These are phyloP conservation scores for Tieghemiomyces parasiticus DNA, from an alignment of 192 early-diverging fungal genomes.

Conservation along the genomic window DNA sequence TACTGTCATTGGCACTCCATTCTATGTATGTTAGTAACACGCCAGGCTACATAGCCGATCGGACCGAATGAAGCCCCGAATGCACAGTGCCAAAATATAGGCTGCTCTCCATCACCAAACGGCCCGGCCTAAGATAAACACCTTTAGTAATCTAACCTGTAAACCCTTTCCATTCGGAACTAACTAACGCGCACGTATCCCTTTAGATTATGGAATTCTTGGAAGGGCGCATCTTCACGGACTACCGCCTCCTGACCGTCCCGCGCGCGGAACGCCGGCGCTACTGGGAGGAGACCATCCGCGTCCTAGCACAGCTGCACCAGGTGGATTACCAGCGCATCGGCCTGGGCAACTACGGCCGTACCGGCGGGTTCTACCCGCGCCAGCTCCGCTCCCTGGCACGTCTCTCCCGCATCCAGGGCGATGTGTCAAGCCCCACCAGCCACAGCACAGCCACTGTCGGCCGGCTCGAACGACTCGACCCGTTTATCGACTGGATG, in stretches of 20 bases:
- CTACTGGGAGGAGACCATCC: slow-evolving; percentile 56
- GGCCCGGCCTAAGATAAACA: too few species aligned
- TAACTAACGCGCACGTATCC: too few species aligned
- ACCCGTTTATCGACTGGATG: slow-evolving; percentile 65
- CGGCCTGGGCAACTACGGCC: slow-evolving; percentile 59
- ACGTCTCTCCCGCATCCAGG: slow-evolving; percentile 54
- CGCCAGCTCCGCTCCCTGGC: slow-evolving; percentile 63
- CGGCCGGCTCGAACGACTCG: slow-evolving; percentile 47
- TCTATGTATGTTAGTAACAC: slow-evolving; percentile 75
- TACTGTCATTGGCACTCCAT: slow-evolving; percentile 77
- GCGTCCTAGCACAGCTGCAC: slow-evolving; percentile 69
- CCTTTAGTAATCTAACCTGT: too few species aligned
- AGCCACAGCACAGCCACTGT: slow-evolving; percentile 31
- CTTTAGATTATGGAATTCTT: slow-evolving; percentile 90
- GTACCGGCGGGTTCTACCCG: slow-evolving; percentile 55
- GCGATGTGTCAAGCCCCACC: slow-evolving; percentile 35
- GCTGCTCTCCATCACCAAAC: too few species aligned
- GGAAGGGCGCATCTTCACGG: slow-evolving; percentile 73
- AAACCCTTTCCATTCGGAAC: too few species aligned
- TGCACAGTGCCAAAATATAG: too few species aligned
- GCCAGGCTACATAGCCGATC: too few species aligned
- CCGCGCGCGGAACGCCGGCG: slow-evolving; percentile 30
- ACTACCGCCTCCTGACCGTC: slow-evolving; percentile 38
- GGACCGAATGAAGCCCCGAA: too few species aligned
- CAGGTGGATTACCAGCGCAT: slow-evolving; percentile 42